Evolutionary conservation across 495 filamentous ascomycete genomes (phyloP).

Genomic region (Annulohypoxylon stygium): DNA sequence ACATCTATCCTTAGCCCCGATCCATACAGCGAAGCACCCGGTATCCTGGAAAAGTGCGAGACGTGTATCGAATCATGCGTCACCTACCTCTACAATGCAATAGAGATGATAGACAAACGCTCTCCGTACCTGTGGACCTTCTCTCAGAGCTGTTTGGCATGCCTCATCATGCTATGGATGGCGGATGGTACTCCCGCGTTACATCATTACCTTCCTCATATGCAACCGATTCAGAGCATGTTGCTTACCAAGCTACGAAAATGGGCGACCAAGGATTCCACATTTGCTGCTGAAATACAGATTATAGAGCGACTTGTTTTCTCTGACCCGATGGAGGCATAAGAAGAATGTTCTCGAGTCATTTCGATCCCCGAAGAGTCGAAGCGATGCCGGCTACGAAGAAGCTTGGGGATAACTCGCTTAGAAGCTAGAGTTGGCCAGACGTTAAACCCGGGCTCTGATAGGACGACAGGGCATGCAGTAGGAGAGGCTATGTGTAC

Average conservation of each 20-base stretch:
- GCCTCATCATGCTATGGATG: conserved; percentile 47
- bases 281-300: conserved; percentile 48
- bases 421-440: conserved; percentile 11
- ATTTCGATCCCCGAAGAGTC: neutral
- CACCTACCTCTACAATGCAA: conserved; percentile 50
- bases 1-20: conserved; percentile 42
- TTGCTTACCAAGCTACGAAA: conserved; percentile 46
- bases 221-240: conserved; percentile 47
- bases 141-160: conserved; percentile 51
- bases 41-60: conserved; percentile 51
- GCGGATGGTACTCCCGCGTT: conserved; percentile 47
- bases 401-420: neutral
- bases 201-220: conserved; percentile 46
- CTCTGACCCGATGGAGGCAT: conserved; percentile 44
- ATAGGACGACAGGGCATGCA: neutral
- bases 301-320: conserved; percentile 50
- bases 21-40: conserved; percentile 39
- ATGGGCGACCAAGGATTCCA: conserved; percentile 51
- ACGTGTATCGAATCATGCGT: conserved; percentile 52
- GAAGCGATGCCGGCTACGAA: neutral
- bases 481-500: conserved; percentile 5
- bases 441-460: conserved; percentile 10
- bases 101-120: conserved; percentile 51
- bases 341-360: neutral
- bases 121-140: conserved; percentile 53